These are phyloP conservation scores for Omphalotus guepiniiformis DNA, from an alignment of 768 basidiomycete genomes.

Conservation along the genomic window DNA sequence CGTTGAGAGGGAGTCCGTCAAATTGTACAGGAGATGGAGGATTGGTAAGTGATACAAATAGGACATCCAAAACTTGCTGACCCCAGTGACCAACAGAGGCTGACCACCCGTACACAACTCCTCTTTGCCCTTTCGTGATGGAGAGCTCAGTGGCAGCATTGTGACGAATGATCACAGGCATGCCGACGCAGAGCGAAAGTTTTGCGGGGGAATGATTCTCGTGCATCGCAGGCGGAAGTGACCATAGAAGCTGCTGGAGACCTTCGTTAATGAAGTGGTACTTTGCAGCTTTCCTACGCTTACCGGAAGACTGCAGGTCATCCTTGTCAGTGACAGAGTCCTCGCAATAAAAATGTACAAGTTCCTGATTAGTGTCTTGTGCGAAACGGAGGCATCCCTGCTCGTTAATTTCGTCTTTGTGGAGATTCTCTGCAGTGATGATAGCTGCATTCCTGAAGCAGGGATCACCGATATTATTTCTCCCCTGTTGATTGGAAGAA, in stretches of 20 bases:
- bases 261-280: conserved; percentile 2
- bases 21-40: conserved; percentile 20
- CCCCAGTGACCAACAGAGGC: background rate
- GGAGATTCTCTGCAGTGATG: conserved; percentile 25
- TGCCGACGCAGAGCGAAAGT: conserved; percentile 24
- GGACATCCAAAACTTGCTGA: conserved; percentile 18
- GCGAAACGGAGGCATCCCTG: conserved; percentile 25
- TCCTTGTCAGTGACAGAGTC: conserved; percentile 17
- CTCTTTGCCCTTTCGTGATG: conserved; percentile 31
- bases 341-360: conserved; percentile 25
- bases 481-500: conserved; percentile 1
- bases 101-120: conserved; percentile 23
- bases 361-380: conserved; percentile 18
- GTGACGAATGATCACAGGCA: conserved; percentile 28
- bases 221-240: conserved; percentile 18
- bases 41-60: conserved; percentile 24
- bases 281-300: no score
- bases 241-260: conserved; percentile 19
- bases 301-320: no score
- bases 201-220: conserved; percentile 23
- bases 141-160: conserved; percentile 30
- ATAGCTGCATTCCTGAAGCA: conserved; percentile 27
- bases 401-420: conserved; percentile 29
- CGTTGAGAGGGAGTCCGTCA: conserved; percentile 24
- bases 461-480: background rate